Evolutionary conservation across 2,329 filamentous ascomycete genomes (phyloP), one percentile per base, ranked within the genome.

Genomic region (Calonectria henricotiae): DNA sequence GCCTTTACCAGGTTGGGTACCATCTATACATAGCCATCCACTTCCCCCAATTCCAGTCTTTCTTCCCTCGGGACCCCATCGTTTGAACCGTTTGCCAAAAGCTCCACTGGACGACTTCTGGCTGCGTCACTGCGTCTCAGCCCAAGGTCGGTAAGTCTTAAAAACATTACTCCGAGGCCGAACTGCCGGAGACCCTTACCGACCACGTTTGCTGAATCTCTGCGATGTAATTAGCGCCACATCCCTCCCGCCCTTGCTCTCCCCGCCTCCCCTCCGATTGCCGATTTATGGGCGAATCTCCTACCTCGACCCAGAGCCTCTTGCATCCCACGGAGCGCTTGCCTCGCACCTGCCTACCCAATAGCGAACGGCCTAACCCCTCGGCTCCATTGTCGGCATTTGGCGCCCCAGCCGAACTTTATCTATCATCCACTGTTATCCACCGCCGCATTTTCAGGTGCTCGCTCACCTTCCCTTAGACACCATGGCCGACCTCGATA

Each of bases 401-500:
- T 69, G 37, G 46, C 67, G 46, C 37, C 55, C 62, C 62, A 58
- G 25, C 23, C 41, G 51, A 44, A 67, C 64, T 41, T 70, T 54
- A 70, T 67, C 68, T 54, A 70, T 67, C 68, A 69, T 62, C 44
- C 46, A 55, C 67, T 46, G 30, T 60, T 39, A 23, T 62, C 54
- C 55, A 49, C 25, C 17, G 41, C 41, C 55, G 32, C 60, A 62
- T 61, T 47, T 47, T 15, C 37, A 43, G 44, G 71, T 72, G 68
- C 69, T 72, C 54, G 68, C 68, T 71, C 47, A 39, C 58, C 41
- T 47, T 64, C 65, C 69, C 80, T 82, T 43, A 65, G 46, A 47
- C 55, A 88, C 76, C 79, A 98, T 99, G 96, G 94, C 96, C 76
- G 93, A 98, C 88, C 91, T 99, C 81, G 96, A 99, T 82, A 97